These are phyloP conservation scores for Ochromonas danica DNA, from an alignment of 108 stramenopile species.

Conservation along the genomic window DNA sequence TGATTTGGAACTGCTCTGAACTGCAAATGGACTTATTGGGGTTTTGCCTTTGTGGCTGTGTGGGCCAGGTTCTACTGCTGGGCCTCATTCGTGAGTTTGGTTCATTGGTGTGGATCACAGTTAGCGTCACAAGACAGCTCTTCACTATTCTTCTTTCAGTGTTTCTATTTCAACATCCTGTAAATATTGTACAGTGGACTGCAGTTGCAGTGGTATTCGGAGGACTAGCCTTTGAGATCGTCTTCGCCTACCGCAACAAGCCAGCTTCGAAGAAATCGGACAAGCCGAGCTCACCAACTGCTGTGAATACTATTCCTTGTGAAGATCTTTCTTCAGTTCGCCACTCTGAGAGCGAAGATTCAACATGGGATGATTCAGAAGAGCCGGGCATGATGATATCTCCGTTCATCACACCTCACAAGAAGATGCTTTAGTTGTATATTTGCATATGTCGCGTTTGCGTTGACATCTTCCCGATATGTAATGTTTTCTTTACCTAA, in stretches of 20 bases:
- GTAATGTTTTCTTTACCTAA: no score
- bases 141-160: constrained; percentile 51
- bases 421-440: no score
- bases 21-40: not conserved
- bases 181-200: constrained; percentile 49
- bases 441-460: no score
- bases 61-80: constrained; percentile 12
- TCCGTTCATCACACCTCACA: no score
- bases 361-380: no score
- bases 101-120: constrained; percentile 29
- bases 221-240: constrained; percentile 37
- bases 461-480: no score
- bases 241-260: not conserved
- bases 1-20: not conserved
- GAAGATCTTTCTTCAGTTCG: no score
- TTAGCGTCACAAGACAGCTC: constrained; percentile 2
- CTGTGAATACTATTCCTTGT: no score
- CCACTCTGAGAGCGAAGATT: no score
- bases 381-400: no score
- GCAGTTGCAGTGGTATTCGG: constrained; percentile 47
- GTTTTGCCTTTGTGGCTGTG: constrained; percentile 27
- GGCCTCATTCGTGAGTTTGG: constrained; percentile 27
- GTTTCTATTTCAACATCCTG: constrained; percentile 47
- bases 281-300: no score
- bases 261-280: no score